Percentiles rank a stretch among this genome's conserved stretches.
phyloP scores from a whole-genome alignment of 768 basidiomycete genomes.

The Rhizopogon vesiculosus region DNA sequence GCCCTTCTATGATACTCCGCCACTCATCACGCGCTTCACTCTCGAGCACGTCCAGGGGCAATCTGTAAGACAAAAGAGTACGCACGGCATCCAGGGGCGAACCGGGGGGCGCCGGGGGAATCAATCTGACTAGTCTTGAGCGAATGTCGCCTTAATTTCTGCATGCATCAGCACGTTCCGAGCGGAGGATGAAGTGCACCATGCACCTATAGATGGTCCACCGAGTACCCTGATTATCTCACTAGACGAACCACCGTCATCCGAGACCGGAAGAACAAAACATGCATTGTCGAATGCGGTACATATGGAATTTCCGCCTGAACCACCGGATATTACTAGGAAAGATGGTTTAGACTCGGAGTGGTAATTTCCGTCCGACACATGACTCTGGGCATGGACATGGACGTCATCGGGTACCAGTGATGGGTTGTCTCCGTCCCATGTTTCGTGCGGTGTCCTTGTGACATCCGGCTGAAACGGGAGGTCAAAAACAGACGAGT shows the following conservation, averaged over 20 bases:
- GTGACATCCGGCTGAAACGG: constrained; percentile 37
- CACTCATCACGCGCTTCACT: constrained; percentile 83
- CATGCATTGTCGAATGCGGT: constrained; percentile 73
- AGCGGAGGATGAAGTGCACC: constrained; percentile 5
- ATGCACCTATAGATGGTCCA: constrained; percentile 75
- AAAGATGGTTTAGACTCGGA: constrained; percentile 15
- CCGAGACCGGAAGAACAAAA: constrained; percentile 89
- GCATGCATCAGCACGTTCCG: constrained; percentile 3
- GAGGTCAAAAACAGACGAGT: constrained; percentile 73
- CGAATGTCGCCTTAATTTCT: constrained; percentile 70
- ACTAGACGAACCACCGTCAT: constrained; percentile 93
- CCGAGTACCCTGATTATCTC: constrained; percentile 92
- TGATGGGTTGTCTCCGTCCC: background rate
- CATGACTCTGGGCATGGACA: background rate
- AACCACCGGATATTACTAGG: constrained; percentile 88
- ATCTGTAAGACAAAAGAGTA: constrained; percentile 71
- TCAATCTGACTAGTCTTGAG: constrained; percentile 84
- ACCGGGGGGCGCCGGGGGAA: constrained; percentile 54
- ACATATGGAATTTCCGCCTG: constrained; percentile 89
- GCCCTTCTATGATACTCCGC: constrained; percentile 89
- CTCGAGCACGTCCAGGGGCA: constrained; percentile 65
- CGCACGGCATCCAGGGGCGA: constrained; percentile 74
- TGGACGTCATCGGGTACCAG: background rate
- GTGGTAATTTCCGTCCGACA: background rate
- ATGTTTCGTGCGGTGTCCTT: background rate